Percentiles rank a stretch among this genome's conserved stretches.
Evolutionary conservation across 108 stramenopile genomes (phyloP).

Genomic region (Fistulifera solaris): DNA sequence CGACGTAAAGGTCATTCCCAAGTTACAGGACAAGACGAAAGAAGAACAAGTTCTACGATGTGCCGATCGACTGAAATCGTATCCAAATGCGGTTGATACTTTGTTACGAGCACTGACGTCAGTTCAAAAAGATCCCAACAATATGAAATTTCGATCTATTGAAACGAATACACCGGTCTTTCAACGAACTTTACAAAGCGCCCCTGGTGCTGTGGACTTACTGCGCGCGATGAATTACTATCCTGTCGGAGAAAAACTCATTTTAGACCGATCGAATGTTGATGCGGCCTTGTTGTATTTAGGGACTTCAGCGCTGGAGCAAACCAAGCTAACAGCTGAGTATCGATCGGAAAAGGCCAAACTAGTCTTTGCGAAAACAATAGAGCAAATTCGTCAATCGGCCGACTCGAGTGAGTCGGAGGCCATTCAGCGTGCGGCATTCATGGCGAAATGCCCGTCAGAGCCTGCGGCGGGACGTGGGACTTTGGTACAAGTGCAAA

Average conservation of each 20-base stretch:
- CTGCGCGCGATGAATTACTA: conserved; percentile 69
- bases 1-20: conserved; percentile 57
- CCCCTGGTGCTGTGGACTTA: conserved; percentile 70
- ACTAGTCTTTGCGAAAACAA: conserved; percentile 22
- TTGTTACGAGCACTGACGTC: conserved; percentile 38
- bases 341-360: conserved; percentile 41
- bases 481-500: conserved; percentile 27
- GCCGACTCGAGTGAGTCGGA: conserved; percentile 21
- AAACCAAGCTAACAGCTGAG: conserved; percentile 39
- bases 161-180: conserved; percentile 50
- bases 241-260: conserved; percentile 17
- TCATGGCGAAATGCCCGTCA: conserved; percentile 44
- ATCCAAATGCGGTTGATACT: conserved; percentile 69
- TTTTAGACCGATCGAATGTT: conserved; percentile 34
- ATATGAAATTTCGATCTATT: conserved; percentile 52
- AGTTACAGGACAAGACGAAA: conserved; percentile 57
- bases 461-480: conserved; percentile 60
- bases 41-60: conserved; percentile 72
- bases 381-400: conserved; percentile 17
- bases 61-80: conserved; percentile 52
- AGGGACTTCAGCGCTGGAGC: conserved; percentile 73
- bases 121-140: conserved; percentile 40
- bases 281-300: conserved; percentile 69
- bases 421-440: conserved; percentile 25
- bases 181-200: conserved; percentile 32